A percentile compares a stretch with the other conserved stretches of the same genome.
Conservation (phyloP, 768 basidiomycete species). For the Lactarius evosmus region DNA sequence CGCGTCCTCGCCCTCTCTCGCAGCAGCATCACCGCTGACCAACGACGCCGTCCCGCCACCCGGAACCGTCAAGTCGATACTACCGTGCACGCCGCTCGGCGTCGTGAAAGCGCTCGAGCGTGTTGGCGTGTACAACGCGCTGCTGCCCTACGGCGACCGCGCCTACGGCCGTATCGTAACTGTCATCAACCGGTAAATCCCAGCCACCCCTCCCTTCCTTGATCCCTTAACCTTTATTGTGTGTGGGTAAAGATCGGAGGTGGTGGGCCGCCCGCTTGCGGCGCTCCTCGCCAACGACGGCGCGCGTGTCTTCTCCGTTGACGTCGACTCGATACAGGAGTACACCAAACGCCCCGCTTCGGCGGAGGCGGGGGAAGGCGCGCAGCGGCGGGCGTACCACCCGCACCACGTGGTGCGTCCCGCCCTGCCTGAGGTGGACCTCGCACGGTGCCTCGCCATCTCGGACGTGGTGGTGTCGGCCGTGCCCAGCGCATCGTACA, state of each 20-base stretch:
- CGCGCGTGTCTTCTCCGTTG: constrained; percentile 90
- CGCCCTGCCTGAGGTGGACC: constrained; percentile 50
- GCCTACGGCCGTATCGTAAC: constrained; percentile 92
- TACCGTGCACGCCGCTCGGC: constrained; percentile 96
- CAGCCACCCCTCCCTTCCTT: neutral
- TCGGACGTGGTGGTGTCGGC: constrained; percentile 95
- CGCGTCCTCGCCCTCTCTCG: constrained; percentile 39
- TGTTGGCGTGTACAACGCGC: constrained; percentile 87
- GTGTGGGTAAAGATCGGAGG: constrained; percentile 69
- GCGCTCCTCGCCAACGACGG: constrained; percentile 96
- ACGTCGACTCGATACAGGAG: constrained; percentile 96
- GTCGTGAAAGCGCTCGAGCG: constrained; percentile 94
- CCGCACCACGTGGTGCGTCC: constrained; percentile 78
- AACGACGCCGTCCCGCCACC: constrained; percentile 62
- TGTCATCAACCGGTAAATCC: constrained; percentile 84
- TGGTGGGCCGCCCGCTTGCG: constrained; percentile 95
- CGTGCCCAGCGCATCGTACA: constrained; percentile 82
- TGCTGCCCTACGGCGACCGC: constrained; percentile 91
- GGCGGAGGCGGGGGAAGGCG: constrained; percentile 22
- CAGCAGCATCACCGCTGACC: constrained; percentile 36
- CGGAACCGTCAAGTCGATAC: constrained; percentile 91
- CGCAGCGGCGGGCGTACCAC: constrained; percentile 59
- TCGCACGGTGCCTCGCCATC: constrained; percentile 76
- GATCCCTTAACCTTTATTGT: neutral
- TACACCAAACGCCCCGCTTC: constrained; percentile 84